Conservation (phyloP, 768 basidiomycete species). For the Rhizopogon vulgaris region DNA sequence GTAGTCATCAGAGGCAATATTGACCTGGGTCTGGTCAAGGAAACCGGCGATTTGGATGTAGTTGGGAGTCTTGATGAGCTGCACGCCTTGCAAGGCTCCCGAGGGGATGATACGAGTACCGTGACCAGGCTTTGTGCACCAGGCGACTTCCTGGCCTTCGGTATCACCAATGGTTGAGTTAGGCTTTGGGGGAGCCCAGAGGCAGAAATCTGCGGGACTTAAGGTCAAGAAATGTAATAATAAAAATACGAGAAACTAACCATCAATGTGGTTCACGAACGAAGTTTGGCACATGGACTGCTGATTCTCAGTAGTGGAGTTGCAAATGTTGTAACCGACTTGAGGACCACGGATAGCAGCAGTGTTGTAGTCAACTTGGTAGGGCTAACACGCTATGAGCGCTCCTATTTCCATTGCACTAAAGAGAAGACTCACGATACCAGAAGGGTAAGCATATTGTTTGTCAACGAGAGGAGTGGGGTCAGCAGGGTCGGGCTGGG, state of each 20-base stretch:
- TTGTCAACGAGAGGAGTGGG: slow-evolving; percentile 43
- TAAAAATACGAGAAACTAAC: slow-evolving; percentile 16
- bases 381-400: slow-evolving; percentile 31
- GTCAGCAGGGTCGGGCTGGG: slow-evolving; percentile 33
- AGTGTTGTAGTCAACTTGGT: slow-evolving; percentile 39
- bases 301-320: slow-evolving; percentile 57
- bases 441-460: slow-evolving; percentile 36
- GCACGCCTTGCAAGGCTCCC: slow-evolving; percentile 58
- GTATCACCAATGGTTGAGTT: slow-evolving; percentile 54
- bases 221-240: slow-evolving; percentile 22
- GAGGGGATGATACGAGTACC: slow-evolving; percentile 72
- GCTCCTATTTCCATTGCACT: no score
- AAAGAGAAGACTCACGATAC: slow-evolving; percentile 29
- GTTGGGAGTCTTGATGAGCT: slow-evolving; percentile 52
- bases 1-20: slow-evolving; percentile 43
- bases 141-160: slow-evolving; percentile 70
- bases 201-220: slow-evolving; percentile 52
- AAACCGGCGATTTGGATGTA: slow-evolving; percentile 60
- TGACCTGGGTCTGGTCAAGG: slow-evolving; percentile 54
- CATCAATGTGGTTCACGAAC: slow-evolving; percentile 53
- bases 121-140: slow-evolving; percentile 65
- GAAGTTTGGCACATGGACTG: slow-evolving; percentile 65
- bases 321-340: slow-evolving; percentile 61
- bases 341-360: slow-evolving; percentile 48
- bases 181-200: slow-evolving; percentile 53